phyloP scores from a whole-genome alignment of 1,284 basidiomycete species.

The Heimioporus punctisporus region DNA sequence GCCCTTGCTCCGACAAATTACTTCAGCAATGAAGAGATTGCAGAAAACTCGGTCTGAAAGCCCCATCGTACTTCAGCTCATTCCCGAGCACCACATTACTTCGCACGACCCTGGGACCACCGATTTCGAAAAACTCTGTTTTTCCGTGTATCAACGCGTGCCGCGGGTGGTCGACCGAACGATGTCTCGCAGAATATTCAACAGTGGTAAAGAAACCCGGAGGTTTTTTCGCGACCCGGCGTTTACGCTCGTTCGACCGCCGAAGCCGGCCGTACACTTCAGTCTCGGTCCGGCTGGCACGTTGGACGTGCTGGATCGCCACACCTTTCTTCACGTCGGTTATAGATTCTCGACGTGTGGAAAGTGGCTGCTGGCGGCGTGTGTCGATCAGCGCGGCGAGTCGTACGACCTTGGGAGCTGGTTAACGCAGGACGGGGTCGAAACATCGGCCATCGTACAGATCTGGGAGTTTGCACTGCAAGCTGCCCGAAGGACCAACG shows the following conservation, averaged over 20 bases:
- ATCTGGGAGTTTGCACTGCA: slow-evolving; percentile 70
- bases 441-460: slow-evolving; percentile 48
- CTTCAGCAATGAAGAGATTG: slow-evolving; percentile 58
- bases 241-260: slow-evolving; percentile 59
- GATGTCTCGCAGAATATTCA: slow-evolving; percentile 54
- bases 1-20: slow-evolving; percentile 62
- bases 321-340: slow-evolving; percentile 75
- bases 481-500: slow-evolving; percentile 61
- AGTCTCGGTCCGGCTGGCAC: slow-evolving; percentile 46
- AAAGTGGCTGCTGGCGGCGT: slow-evolving; percentile 77
- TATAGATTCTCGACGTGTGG: slow-evolving; percentile 65
- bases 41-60: slow-evolving; percentile 45
- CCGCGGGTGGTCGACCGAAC: slow-evolving; percentile 58
- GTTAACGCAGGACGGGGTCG: slow-evolving; percentile 50
- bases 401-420: slow-evolving; percentile 66
- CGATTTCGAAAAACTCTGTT: slow-evolving; percentile 44
- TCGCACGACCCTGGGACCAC: slow-evolving; percentile 24
- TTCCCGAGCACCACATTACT: slow-evolving; percentile 63
- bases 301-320: slow-evolving; percentile 69
- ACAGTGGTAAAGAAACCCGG: slow-evolving; percentile 41
- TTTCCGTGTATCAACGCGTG: slow-evolving; percentile 72
- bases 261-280: slow-evolving; percentile 46
- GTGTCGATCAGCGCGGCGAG: slow-evolving; percentile 78
- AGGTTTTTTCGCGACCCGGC: slow-evolving; percentile 64
- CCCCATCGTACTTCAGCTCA: slow-evolving; percentile 63